Conservation (phyloP, 1,284 basidiomycete genomes). For the Cutaneotrichosporon sp. region DNA sequence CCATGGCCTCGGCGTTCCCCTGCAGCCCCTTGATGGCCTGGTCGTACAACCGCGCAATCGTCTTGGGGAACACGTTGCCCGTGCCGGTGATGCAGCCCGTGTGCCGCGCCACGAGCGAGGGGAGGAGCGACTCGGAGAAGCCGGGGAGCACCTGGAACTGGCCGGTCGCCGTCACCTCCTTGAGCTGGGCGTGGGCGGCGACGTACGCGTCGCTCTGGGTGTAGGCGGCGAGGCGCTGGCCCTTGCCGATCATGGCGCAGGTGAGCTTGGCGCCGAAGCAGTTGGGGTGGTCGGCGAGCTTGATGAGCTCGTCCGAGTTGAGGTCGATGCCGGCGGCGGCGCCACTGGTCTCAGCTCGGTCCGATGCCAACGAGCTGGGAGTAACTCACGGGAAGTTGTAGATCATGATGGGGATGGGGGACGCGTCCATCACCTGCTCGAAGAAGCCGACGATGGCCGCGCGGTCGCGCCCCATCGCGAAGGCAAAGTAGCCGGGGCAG, state of each 20-base stretch:
- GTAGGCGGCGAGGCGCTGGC: conserved; percentile 68
- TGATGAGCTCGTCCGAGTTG: conserved; percentile 74
- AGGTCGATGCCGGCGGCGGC: conserved; percentile 80
- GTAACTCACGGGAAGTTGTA: conserved; percentile 94
- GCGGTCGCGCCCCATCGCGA: conserved; percentile 55
- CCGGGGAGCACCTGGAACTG: conserved; percentile 52
- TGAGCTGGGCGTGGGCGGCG: conserved; percentile 33
- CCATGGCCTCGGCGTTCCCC: conserved; percentile 60
- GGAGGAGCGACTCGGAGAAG: conserved; percentile 59
- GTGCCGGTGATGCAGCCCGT: conserved; percentile 71
- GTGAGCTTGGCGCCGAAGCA: conserved; percentile 87
- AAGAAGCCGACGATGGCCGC: conserved; percentile 56
- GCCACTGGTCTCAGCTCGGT: conserved; percentile 34
- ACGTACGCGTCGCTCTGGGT: conserved; percentile 48
- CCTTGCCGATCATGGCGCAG: conserved; percentile 80
- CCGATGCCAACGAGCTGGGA: no score
- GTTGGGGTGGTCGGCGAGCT: conserved; percentile 76
- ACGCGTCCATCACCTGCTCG: conserved; percentile 71
- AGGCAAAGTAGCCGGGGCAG: conserved; percentile 56
- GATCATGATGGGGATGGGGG: conserved; percentile 81
- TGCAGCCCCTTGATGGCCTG: conserved; percentile 55
- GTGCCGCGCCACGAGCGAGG: conserved; percentile 65
- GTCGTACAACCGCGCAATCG: conserved; percentile 65
- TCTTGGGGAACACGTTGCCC: conserved; percentile 74
- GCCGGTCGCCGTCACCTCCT: conserved; percentile 35